These are phyloP conservation scores for Lipomyces sp. DNA, from an alignment of 805 yeast species.

Conservation along the genomic window DNA sequence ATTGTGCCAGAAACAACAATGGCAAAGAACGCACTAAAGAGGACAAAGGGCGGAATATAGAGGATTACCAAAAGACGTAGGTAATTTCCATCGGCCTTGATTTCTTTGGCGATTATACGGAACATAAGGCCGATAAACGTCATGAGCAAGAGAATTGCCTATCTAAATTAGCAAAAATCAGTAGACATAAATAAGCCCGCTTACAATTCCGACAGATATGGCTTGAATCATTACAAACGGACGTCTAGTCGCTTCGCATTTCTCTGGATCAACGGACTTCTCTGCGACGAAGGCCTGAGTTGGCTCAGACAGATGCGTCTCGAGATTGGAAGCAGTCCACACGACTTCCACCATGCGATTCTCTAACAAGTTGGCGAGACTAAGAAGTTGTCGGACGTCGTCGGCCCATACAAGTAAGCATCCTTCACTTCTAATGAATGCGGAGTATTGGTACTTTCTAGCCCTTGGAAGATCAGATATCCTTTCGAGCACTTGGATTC, in stretches of 20 bases:
- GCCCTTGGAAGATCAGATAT: constrained; percentile 28
- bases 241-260: constrained; percentile 1
- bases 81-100: constrained; percentile 12
- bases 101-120: constrained; percentile 15
- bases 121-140: constrained; percentile 6
- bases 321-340: constrained; percentile 19
- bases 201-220: constrained; percentile 25
- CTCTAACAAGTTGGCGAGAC: constrained; percentile 22
- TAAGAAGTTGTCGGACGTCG: constrained; percentile 13
- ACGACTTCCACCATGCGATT: constrained; percentile 29
- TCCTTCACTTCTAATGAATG: constrained; percentile 24
- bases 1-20: background rate
- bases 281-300: background rate
- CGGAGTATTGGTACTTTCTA: constrained; percentile 27
- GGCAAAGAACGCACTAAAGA: constrained; percentile 13
- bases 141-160: constrained; percentile 11
- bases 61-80: constrained; percentile 9
- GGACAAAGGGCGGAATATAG: constrained; percentile 7
- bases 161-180: background rate
- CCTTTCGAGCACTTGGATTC: constrained; percentile 28
- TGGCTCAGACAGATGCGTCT: constrained; percentile 14
- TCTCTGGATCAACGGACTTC: constrained; percentile 12
- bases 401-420: constrained; percentile 33
- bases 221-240: constrained; percentile 20
- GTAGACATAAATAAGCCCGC: background rate